phyloP scores from a whole-genome alignment of 768 basidiomycete genomes.

The Leccinum disarticulatum region DNA sequence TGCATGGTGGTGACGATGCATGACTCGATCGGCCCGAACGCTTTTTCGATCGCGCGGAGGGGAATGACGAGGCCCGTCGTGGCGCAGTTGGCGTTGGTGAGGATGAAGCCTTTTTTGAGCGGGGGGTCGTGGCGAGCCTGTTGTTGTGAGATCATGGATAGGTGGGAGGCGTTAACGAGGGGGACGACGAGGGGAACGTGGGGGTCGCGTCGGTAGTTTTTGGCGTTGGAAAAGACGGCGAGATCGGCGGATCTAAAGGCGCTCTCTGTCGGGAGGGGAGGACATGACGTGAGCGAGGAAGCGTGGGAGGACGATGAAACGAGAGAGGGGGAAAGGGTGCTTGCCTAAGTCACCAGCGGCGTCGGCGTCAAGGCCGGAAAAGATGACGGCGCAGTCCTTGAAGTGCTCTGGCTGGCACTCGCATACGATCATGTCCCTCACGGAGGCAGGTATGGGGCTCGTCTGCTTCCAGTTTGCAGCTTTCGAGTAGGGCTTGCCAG shows the following conservation, averaged over 20 bases:
- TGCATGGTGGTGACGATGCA: constrained; percentile 95
- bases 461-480: constrained; percentile 89
- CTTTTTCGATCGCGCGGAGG: constrained; percentile 83
- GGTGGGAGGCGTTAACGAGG: constrained; percentile 86
- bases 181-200: constrained; percentile 94
- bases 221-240: constrained; percentile 95
- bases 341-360: constrained; percentile 94
- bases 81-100: constrained; percentile 98
- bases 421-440: constrained; percentile 56
- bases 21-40: constrained; percentile 92
- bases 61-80: constrained; percentile 93
- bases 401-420: constrained; percentile 82
- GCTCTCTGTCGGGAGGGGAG: constrained; percentile 44
- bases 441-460: constrained; percentile 65
- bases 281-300: not conserved
- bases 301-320: not conserved
- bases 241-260: constrained; percentile 87
- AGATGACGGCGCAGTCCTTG: constrained; percentile 78
- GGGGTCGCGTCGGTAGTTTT: constrained; percentile 91
- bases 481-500: constrained; percentile 73
- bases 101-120: constrained; percentile 85
- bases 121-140: constrained; percentile 64
- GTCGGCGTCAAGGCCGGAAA: constrained; percentile 95
- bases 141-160: constrained; percentile 84
- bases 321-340: not conserved